A percentile compares a stretch with the other conserved stretches of the same genome.
Conservation (phyloP, 2,329 filamentous ascomycete species). For the Pseudovirgaria hyperparasitica region DNA sequence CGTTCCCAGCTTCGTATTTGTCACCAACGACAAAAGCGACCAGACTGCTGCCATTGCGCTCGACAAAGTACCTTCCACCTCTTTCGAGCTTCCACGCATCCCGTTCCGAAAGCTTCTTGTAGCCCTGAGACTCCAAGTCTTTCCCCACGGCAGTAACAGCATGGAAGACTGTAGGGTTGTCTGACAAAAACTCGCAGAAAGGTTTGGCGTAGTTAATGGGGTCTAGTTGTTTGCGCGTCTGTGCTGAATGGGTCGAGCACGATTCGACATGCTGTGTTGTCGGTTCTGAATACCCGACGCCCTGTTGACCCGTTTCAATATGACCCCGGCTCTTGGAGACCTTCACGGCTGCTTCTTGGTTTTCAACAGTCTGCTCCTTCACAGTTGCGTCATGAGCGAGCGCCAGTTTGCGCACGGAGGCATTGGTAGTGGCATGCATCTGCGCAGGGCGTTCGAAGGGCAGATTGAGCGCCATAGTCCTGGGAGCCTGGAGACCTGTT, state of each 20-base stretch:
- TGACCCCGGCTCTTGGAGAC: neutral
- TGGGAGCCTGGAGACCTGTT: too few species aligned
- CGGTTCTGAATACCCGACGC: neutral
- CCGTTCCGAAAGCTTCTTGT: conserved; percentile 65
- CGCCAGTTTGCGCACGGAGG: too few species aligned
- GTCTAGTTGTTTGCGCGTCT: conserved; percentile 12
- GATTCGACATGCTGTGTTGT: neutral
- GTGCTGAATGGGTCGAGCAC: conserved; percentile 1
- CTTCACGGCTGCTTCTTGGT: too few species aligned
- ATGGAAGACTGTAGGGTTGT: conserved; percentile 91
- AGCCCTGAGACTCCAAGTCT: conserved; percentile 61
- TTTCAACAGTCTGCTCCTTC: too few species aligned
- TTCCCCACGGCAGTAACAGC: conserved; percentile 66
- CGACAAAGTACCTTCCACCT: conserved; percentile 81
- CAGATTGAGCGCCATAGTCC: too few species aligned
- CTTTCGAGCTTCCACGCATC: conserved; percentile 68
- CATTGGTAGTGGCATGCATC: too few species aligned
- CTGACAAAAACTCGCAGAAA: conserved; percentile 75
- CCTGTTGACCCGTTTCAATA: neutral
- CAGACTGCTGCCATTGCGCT: conserved; percentile 72
- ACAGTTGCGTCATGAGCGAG: too few species aligned
- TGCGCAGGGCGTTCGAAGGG: too few species aligned
- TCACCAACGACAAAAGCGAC: conserved; percentile 77
- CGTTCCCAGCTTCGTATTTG: conserved; percentile 72
- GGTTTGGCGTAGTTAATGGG: conserved; percentile 55